Evolutionary conservation across 1,284 basidiomycete genomes (phyloP), one percentile per base, ranked within the genome.

Genomic region (Pseudozyma thailandica): DNA sequence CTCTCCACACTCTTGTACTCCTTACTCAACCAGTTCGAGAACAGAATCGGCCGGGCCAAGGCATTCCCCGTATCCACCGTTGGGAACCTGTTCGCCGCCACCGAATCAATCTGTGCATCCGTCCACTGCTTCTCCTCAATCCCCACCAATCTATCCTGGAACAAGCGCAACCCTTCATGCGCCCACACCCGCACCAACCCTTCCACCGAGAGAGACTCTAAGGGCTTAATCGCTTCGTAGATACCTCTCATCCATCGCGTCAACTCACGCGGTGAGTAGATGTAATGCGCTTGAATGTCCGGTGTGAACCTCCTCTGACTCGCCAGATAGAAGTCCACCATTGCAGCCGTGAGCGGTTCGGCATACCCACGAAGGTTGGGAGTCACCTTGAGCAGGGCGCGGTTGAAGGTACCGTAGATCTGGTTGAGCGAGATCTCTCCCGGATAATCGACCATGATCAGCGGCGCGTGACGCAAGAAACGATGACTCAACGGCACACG

Each of bases 361-460:
- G 94, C 89, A 82, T 94, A 96, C 21, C 93, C 91, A 21, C 94
- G 90, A 41, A 99, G 87, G 72, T 91, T 93, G 25, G 96, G 96
- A 7, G 96, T 87, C 56, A 97, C 93, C 84, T 98, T 99, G 81
- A 99, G 90, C 30, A 95, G 86, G 15, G 94, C 96, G 52, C 96
- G 90, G 81, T 93, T 94, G 85, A 98, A 98, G n/a, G 95, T 98
- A 18, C 94, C 93, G 84, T 98, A 99, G 75, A 99, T 98, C 83
- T 98, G 97, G 80, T 94, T 96, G 82, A 99, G 87, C 9, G 96
- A 98, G 13, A 94, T 86, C 83, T 96, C 93, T 59, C 95, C 96
- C 9, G 96, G 96, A 83, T 99, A 98, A 83, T 98, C 96, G 55
- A 99, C 96, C 95, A 98, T 98, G 81, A 99, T 89, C n/a, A 99